A percentile compares a stretch with the other conserved stretches of the same genome.
phyloP scores from a whole-genome alignment of 441 rosid species.

The Eutrema salsugineum region DNA sequence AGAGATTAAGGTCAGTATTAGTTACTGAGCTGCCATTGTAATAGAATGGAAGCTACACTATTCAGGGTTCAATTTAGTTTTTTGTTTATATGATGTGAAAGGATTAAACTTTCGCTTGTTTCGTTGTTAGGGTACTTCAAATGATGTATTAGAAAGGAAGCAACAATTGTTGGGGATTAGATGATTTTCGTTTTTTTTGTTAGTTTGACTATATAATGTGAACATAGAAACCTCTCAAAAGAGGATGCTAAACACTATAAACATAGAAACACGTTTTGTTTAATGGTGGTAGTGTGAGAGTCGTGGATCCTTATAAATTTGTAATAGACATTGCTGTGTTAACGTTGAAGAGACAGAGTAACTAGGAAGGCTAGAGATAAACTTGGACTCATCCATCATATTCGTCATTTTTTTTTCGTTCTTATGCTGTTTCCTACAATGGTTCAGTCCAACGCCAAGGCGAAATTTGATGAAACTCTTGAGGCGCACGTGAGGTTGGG shows the following conservation, averaged over 20 bases:
- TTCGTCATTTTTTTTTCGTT: neutral
- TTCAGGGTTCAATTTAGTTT: neutral
- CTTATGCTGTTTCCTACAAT: conserved; percentile 25
- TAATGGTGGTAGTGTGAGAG: conserved; percentile 3
- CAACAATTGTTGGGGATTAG: neutral
- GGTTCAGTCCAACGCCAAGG: conserved; percentile 69
- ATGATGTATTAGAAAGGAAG: neutral
- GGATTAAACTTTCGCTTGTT: neutral
- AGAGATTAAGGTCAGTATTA: conserved; percentile 70
- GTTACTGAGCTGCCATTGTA: neutral
- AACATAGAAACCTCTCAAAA: neutral
- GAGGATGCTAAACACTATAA: neutral
- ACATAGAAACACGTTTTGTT: too few species aligned
- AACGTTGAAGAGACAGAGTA: neutral
- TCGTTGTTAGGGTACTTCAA: neutral
- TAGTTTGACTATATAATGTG: neutral
- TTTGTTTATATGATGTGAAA: conserved; percentile 1
- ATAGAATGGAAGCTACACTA: neutral
- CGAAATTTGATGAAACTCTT: conserved; percentile 78
- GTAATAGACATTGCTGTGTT: neutral
- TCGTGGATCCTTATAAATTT: neutral
- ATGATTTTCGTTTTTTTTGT: neutral
- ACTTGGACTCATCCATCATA: neutral
- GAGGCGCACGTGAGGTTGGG: conserved; percentile 93
- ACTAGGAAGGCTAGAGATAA: neutral